Evolutionary conservation across 2,329 filamentous ascomycete genomes (phyloP).

Genomic region (Venturia aucupariae): DNA sequence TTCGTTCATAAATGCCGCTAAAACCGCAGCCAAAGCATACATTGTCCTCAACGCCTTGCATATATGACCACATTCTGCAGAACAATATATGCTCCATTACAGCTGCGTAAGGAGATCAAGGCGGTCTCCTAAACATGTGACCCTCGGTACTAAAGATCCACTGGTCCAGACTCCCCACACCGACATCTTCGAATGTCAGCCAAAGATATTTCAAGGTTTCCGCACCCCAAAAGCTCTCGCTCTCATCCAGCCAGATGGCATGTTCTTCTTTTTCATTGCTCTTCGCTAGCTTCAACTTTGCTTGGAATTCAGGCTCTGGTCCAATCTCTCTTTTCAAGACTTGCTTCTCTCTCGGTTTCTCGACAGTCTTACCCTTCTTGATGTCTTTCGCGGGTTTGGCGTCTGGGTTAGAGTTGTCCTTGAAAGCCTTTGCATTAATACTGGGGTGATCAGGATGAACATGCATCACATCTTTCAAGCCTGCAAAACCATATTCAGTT

Average conservation of each 20-base stretch:
- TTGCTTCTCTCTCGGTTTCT: constrained; percentile 17
- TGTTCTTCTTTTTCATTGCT: constrained; percentile 17
- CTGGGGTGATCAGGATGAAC: constrained; percentile 1
- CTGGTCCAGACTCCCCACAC: constrained; percentile 52
- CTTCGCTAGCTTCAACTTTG: constrained; percentile 12
- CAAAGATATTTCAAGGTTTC: constrained; percentile 62
- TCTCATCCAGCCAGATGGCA: constrained; percentile 27
- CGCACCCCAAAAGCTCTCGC: constrained; percentile 59
- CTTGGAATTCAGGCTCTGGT: neutral
- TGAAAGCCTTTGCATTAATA: neutral
- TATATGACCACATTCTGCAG: neutral
- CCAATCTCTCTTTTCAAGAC: neutral
- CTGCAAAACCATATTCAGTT: constrained; percentile 31
- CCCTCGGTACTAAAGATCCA: constrained; percentile 50
- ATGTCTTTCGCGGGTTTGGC: neutral
- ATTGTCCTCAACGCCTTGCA: neutral
- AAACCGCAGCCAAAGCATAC: neutral
- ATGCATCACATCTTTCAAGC: constrained; percentile 28
- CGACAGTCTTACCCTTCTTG: neutral
- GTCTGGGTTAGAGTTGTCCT: neutral
- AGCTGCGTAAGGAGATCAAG: neutral
- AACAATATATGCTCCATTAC: too few relatives aligned
- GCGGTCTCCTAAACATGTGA: constrained; percentile 22
- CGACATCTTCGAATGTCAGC: constrained; percentile 51
- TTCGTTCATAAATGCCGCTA: neutral